Evolutionary conservation across 805 yeast species (phyloP).

Genomic region (Tetrapisispora arboricola): DNA sequence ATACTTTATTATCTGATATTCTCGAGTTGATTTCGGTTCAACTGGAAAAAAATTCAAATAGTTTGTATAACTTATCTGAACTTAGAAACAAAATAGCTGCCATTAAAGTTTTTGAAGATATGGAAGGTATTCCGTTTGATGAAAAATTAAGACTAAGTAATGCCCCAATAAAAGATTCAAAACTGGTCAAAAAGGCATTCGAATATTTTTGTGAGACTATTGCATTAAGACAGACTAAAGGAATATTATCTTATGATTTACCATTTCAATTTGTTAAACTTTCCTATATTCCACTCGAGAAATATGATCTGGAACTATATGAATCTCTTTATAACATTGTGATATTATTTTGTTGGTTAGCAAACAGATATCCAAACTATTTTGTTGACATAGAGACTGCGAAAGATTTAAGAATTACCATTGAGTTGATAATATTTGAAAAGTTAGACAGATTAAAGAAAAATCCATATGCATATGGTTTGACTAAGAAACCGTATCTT

Average conservation of each 20-base stretch:
- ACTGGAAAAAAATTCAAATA: slow-evolving; percentile 14
- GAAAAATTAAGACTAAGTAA: slow-evolving; percentile 50
- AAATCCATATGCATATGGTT: slow-evolving; percentile 18
- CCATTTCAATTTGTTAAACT: slow-evolving; percentile 24
- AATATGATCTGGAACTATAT: slow-evolving; percentile 21
- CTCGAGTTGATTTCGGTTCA: slow-evolving; percentile 36
- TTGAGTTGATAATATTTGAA: slow-evolving; percentile 44
- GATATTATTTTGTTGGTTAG: slow-evolving; percentile 71
- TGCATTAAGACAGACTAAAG: slow-evolving; percentile 42
- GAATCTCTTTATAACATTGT: slow-evolving; percentile 64
- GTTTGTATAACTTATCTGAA: slow-evolving; percentile 21
- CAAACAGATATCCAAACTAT: slow-evolving; percentile 74
- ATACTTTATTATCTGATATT: slow-evolving; percentile 37
- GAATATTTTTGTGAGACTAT: slow-evolving; percentile 42
- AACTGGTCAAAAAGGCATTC: slow-evolving; percentile 35
- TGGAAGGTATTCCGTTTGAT: slow-evolving; percentile 36
- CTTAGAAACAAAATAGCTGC: slow-evolving; percentile 29
- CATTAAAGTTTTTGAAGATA: slow-evolving; percentile 36
- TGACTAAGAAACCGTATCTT: background rate
- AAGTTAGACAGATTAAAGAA: slow-evolving; percentile 26
- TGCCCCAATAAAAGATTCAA: slow-evolving; percentile 47
- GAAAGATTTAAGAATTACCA: slow-evolving; percentile 50
- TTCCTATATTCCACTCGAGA: slow-evolving; percentile 18
- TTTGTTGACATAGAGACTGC: slow-evolving; percentile 75
- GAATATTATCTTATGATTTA: slow-evolving; percentile 42